Conservation (phyloP, 306 rosid species). For the Medicago lupulina region DNA sequence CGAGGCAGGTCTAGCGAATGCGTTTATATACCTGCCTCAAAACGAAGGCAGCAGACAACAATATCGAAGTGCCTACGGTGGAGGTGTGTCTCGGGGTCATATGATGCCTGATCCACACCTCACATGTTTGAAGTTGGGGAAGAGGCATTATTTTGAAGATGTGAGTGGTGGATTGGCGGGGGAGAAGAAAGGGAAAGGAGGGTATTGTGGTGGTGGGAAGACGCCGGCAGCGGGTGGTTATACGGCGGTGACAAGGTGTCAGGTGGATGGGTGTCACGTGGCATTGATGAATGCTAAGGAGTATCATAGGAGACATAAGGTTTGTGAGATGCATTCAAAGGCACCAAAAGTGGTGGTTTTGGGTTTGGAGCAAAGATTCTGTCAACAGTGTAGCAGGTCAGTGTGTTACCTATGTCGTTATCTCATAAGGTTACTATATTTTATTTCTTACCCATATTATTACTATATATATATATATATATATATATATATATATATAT, state of each 20-base stretch:
- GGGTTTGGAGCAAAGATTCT: constrained; percentile 91
- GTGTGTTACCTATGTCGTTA: not conserved
- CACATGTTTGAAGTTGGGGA: constrained; percentile 87
- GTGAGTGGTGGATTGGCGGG: constrained; percentile 20
- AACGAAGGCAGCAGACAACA: not conserved
- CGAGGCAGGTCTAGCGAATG: constrained; percentile 37
- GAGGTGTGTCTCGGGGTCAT: constrained; percentile 46
- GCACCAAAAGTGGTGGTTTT: constrained; percentile 82
- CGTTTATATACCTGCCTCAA: constrained; percentile 41
- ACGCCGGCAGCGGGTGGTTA: not conserved
- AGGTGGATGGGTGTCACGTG: constrained; percentile 96
- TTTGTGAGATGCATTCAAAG: constrained; percentile 93
- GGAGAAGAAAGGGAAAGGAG: constrained; percentile 60
- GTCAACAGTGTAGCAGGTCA: constrained; percentile 98
- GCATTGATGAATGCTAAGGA: constrained; percentile 80
- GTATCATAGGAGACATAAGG: constrained; percentile 93
- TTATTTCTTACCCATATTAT: no score
- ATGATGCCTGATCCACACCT: constrained; percentile 77
- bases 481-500: no score
- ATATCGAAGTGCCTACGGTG: constrained; percentile 33
- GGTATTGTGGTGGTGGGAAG: constrained; percentile 2
- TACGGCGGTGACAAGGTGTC: constrained; percentile 69
- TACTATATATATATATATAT: no score
- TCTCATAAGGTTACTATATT: not conserved
- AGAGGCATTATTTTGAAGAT: constrained; percentile 91